phyloP scores from a whole-genome alignment of 371 early-diverging fungal species.

The Mucor piriformis region DNA sequence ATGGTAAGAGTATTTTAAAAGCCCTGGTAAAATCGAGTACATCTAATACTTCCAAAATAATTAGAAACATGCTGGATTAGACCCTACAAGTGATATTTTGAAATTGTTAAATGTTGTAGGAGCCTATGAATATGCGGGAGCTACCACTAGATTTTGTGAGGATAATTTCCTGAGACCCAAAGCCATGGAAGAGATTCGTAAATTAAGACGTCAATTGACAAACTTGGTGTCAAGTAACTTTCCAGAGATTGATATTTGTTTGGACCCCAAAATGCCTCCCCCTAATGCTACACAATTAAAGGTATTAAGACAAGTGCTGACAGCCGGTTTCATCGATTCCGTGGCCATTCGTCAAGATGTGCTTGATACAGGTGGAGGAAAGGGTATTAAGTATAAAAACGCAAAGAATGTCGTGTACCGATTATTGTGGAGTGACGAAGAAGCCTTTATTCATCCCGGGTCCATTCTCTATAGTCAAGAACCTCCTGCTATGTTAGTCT shows the following conservation, averaged over 20 bases:
- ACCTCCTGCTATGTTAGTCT: constrained; percentile 80
- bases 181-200: constrained; percentile 92
- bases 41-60: neutral
- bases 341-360: constrained; percentile 83
- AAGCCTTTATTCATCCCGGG: constrained; percentile 76
- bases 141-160: constrained; percentile 73
- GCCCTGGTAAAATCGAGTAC: neutral
- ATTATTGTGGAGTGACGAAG: constrained; percentile 81
- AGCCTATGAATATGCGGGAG: constrained; percentile 86
- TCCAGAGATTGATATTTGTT: constrained; percentile 55
- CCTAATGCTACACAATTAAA: constrained; percentile 69
- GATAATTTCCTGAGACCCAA: constrained; percentile 85
- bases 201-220: constrained; percentile 86
- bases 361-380: constrained; percentile 60
- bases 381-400: constrained; percentile 46
- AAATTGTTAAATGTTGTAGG: constrained; percentile 85
- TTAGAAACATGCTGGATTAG: constrained; percentile 68
- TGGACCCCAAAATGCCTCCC: constrained; percentile 74
- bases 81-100: constrained; percentile 83
- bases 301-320: constrained; percentile 82
- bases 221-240: constrained; percentile 74
- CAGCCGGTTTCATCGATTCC: constrained; percentile 90
- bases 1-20: constrained; percentile 25
- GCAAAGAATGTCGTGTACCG: constrained; percentile 67
- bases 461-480: constrained; percentile 68